Evolutionary conservation across 2,329 filamentous ascomycete genomes (phyloP).

Genomic region (Penicillium paneum): DNA sequence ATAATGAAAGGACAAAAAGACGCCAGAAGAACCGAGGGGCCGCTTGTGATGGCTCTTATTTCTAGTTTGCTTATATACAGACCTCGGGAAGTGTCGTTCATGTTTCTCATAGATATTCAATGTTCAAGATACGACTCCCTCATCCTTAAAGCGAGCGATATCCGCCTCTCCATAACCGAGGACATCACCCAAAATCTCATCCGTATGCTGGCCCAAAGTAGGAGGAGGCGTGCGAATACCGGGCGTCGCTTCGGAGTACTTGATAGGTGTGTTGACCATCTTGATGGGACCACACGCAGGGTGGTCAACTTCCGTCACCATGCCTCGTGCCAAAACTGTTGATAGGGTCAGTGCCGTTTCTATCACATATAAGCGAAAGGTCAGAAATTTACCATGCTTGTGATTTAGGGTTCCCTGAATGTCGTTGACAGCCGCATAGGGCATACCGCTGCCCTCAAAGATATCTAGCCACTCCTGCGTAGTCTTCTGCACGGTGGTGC

Average conservation of each 20-base stretch:
- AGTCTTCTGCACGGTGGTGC: slow-evolving; percentile 68
- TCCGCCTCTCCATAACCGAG: slow-evolving; percentile 59
- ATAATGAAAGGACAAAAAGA: neutral
- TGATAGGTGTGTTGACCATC: slow-evolving; percentile 90
- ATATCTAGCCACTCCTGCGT: slow-evolving; percentile 84
- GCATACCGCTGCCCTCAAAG: slow-evolving; percentile 88
- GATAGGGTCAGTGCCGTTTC: neutral
- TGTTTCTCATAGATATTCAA: slow-evolving; percentile 5
- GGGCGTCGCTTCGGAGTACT: slow-evolving; percentile 80
- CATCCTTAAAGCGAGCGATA: slow-evolving; percentile 60
- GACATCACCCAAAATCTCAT: slow-evolving; percentile 66
- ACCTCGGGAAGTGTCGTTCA: neutral
- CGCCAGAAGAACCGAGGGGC: neutral
- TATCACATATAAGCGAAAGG: neutral
- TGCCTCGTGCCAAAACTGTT: slow-evolving; percentile 67
- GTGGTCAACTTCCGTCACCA: slow-evolving; percentile 88
- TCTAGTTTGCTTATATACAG: slow-evolving; percentile 2
- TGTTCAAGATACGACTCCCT: slow-evolving; percentile 62
- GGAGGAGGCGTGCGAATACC: slow-evolving; percentile 75
- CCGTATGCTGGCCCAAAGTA: slow-evolving; percentile 80
- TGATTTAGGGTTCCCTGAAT: slow-evolving; percentile 80
- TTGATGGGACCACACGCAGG: slow-evolving; percentile 78
- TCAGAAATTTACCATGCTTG: slow-evolving; percentile 65
- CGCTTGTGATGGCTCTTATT: too few relatives aligned
- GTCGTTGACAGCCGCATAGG: slow-evolving; percentile 92